These are phyloP conservation scores for Penicillium sp. DNA, from an alignment of 2,329 filamentous ascomycete species.

Conservation along the genomic window DNA sequence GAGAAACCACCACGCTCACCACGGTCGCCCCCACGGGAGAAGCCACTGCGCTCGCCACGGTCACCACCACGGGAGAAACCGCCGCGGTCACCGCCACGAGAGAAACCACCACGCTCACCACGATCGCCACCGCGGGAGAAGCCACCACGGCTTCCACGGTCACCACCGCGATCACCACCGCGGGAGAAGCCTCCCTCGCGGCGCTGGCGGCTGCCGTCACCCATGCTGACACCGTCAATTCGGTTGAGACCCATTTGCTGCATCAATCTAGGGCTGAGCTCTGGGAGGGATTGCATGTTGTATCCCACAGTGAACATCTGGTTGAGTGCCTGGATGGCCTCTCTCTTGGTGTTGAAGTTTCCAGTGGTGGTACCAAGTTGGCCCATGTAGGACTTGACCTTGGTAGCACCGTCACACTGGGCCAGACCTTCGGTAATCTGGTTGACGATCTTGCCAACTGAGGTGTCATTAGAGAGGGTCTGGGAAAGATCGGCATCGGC, in stretches of 20 bases:
- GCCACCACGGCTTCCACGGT: slow-evolving; percentile 1
- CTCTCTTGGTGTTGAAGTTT: slow-evolving; percentile 36
- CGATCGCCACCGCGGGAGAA: slow-evolving; percentile 3
- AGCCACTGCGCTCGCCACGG: slow-evolving; percentile 5
- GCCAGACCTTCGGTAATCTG: slow-evolving; percentile 47
- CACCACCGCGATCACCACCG: neutral
- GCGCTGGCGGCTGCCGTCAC: neutral
- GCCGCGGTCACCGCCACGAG: slow-evolving; percentile 2
- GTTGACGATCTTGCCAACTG: slow-evolving; percentile 24
- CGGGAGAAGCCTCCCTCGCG: slow-evolving; percentile 6
- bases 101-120: neutral
- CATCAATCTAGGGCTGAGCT: slow-evolving; percentile 23
- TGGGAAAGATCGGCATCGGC: slow-evolving; percentile 38
- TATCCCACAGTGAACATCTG: slow-evolving; percentile 49
- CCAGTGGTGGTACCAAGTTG: slow-evolving; percentile 24
- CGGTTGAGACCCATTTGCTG: slow-evolving; percentile 32
- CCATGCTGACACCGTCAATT: slow-evolving; percentile 29
- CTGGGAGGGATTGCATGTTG: slow-evolving; percentile 46
- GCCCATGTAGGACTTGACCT: slow-evolving; percentile 34
- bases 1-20: neutral
- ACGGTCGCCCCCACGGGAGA: slow-evolving; percentile 1
- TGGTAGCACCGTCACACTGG: slow-evolving; percentile 25
- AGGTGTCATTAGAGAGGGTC: slow-evolving; percentile 10
- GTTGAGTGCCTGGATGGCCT: slow-evolving; percentile 48
- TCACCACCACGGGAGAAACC: slow-evolving; percentile 4